A percentile compares a stretch with the other conserved stretches of the same genome.
These are phyloP conservation scores for Tricholoma flavovirens DNA, from an alignment of 768 basidiomycete genomes.

Conservation along the genomic window DNA sequence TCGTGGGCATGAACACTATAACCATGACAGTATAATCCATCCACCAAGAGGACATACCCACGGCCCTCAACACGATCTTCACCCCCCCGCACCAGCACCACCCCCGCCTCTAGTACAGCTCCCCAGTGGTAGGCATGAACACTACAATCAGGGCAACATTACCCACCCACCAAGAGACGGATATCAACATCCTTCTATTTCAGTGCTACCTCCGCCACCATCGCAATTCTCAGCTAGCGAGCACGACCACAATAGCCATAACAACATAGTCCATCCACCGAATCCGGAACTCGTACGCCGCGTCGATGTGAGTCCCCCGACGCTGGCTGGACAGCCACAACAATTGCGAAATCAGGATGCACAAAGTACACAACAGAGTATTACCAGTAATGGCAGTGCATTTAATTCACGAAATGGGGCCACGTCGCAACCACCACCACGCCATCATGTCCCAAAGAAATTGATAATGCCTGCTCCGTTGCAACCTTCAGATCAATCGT, in stretches of 20 bases:
- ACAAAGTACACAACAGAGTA: slow-evolving; percentile 9
- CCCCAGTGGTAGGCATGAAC: not conserved
- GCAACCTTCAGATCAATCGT: slow-evolving; percentile 27
- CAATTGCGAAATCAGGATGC: slow-evolving; percentile 1
- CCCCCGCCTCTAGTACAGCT: not conserved
- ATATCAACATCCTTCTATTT: not conserved
- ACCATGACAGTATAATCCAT: not conserved
- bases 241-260: not conserved
- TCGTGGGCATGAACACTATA: not conserved
- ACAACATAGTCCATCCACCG: not conserved
- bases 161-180: not conserved
- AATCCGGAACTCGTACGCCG: not conserved
- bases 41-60: not conserved
- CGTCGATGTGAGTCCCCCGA: not conserved
- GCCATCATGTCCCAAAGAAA: slow-evolving; percentile 47
- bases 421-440: slow-evolving; percentile 17
- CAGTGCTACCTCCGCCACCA: not conserved
- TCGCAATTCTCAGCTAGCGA: not conserved
- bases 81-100: not conserved
- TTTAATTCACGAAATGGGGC: slow-evolving; percentile 11
- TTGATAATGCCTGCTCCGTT: slow-evolving; percentile 74
- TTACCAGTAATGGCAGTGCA: slow-evolving; percentile 11
- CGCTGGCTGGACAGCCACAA: not conserved
- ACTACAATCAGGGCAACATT: not conserved
- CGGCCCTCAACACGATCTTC: not conserved